Conservation (phyloP, 176 grass and related monocot genomes). For the Thalia dealbata region DNA sequence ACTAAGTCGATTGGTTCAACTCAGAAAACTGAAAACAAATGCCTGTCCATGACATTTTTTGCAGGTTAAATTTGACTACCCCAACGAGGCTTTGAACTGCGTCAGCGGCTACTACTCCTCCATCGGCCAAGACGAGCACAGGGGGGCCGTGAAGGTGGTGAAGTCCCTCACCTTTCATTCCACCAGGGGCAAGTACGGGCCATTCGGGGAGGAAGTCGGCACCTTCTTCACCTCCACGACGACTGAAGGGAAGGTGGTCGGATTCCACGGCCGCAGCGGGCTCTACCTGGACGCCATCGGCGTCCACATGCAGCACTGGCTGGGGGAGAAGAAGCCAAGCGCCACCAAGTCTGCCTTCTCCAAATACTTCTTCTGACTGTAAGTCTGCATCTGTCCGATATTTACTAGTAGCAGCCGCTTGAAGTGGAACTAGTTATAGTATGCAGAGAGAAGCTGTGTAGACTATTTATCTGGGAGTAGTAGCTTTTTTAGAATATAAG, state of each 20-base stretch:
- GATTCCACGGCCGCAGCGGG: conserved; percentile 79
- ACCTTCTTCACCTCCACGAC: conserved; percentile 59
- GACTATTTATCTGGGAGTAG: too few species aligned
- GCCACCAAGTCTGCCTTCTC: conserved; percentile 38
- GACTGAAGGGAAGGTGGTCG: conserved; percentile 67
- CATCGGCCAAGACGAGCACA: conserved; percentile 24
- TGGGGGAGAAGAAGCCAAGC: conserved; percentile 40
- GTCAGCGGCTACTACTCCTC: conserved; percentile 66
- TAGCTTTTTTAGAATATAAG: too few species aligned
- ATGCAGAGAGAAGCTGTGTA: too few species aligned
- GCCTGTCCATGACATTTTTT: background rate
- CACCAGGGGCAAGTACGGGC: conserved; percentile 73
- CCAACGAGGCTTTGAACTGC: conserved; percentile 72
- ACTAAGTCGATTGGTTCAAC: too few species aligned
- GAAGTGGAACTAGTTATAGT: too few species aligned
- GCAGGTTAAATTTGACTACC: conserved; percentile 86
- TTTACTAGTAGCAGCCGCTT: too few species aligned
- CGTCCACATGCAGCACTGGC: conserved; percentile 89
- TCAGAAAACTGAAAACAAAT: too few species aligned
- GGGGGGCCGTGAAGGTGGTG: conserved; percentile 25
- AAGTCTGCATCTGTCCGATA: too few species aligned
- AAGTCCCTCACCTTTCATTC: conserved; percentile 59
- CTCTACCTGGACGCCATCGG: conserved; percentile 75
- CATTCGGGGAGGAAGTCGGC: conserved; percentile 62
- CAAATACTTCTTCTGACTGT: conserved; percentile 70